Conservation (phyloP, 805 yeast species). For the Yarrowia hollandica region DNA sequence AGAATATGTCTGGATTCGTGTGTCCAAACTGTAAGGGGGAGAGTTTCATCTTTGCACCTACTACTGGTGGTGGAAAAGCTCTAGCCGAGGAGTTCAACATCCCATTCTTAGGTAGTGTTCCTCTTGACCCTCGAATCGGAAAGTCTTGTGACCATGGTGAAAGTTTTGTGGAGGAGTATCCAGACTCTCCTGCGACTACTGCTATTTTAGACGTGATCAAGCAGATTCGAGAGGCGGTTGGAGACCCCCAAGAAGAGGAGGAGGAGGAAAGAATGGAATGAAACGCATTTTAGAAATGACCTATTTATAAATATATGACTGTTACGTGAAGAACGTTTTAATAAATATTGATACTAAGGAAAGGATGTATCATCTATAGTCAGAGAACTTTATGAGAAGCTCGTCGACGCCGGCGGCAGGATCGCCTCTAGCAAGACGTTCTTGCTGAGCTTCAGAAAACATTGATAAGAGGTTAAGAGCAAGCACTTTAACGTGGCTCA, state of each 20-base stretch:
- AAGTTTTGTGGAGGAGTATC: slow-evolving; percentile 71
- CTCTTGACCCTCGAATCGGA: slow-evolving; percentile 94
- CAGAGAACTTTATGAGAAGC: slow-evolving; percentile 11
- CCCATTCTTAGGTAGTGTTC: slow-evolving; percentile 87
- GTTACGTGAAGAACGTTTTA: not conserved
- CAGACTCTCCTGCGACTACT: slow-evolving; percentile 89
- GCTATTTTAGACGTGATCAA: slow-evolving; percentile 80
- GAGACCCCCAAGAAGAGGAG: slow-evolving; percentile 9
- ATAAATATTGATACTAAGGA: slow-evolving; percentile 16
- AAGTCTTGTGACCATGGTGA: slow-evolving; percentile 83
- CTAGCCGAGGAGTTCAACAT: slow-evolving; percentile 77
- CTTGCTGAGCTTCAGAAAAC: slow-evolving; percentile 11
- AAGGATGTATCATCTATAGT: not conserved
- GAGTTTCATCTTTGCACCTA: slow-evolving; percentile 85
- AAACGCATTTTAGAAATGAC: slow-evolving; percentile 14
- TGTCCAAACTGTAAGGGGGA: slow-evolving; percentile 93
- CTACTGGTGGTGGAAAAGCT: slow-evolving; percentile 94
- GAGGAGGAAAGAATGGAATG: not conserved
- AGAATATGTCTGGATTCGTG: slow-evolving; percentile 97
- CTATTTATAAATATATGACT: slow-evolving; percentile 27
- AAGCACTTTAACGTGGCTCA: not conserved
- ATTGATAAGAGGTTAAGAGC: not conserved
- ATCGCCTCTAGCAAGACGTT: slow-evolving; percentile 2
- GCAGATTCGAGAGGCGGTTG: slow-evolving; percentile 34
- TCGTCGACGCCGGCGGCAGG: slow-evolving; percentile 1